Evolutionary conservation across 2,329 filamentous ascomycete genomes (phyloP), one percentile per base, ranked within the genome.

Genomic region (Chaetothyriales sp.): DNA sequence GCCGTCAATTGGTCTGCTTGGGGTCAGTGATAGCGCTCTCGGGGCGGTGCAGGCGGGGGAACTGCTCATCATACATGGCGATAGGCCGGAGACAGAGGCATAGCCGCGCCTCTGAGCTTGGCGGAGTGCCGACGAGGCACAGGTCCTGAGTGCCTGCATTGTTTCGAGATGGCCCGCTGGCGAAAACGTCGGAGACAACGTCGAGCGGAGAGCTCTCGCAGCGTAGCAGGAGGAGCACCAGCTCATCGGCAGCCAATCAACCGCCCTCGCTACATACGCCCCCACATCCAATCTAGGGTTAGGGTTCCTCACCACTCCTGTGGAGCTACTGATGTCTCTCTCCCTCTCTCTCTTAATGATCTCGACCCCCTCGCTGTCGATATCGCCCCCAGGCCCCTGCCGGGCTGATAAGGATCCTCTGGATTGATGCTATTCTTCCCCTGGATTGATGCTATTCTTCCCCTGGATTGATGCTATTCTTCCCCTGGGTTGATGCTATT

Each of bases 61-160:
- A 18, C 25, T 13, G 64, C 79, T 70, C 62, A 82, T 70, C 62
- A 82, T 72, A 69, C 90, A 90, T 57, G 51, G 50, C 15, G 51
- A 46, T 15, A 80, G 80, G 60, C 81, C 79, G 56, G 77, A 77
- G 60, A 77, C 72, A 49, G 84, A 83, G 68, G 84, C 83, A 76
- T 94, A 94, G 62, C 76, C 72, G 68, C 80, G 79, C 66, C 83
- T 77, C 72, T 81, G 75, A 76, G 79, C 72, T 73, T 78, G 74
- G 62, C 77, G 78, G 75, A 83, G 72, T 73, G 76, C 82, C 74
- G 77, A 82, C 75, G 77, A 77, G 72, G 80, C 72, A 60, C 81
- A 81, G 78, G 85, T 82, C 67, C 84, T 77, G 72, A 94, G 74
- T 66, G 87, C 84, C 80, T 94, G 88, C 89, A 95, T 95, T 65